Percentiles rank a stretch among this genome's conserved stretches.
Conservation (phyloP, 192 early-diverging fungal genomes). For the Linnemannia schmuckeri region DNA sequence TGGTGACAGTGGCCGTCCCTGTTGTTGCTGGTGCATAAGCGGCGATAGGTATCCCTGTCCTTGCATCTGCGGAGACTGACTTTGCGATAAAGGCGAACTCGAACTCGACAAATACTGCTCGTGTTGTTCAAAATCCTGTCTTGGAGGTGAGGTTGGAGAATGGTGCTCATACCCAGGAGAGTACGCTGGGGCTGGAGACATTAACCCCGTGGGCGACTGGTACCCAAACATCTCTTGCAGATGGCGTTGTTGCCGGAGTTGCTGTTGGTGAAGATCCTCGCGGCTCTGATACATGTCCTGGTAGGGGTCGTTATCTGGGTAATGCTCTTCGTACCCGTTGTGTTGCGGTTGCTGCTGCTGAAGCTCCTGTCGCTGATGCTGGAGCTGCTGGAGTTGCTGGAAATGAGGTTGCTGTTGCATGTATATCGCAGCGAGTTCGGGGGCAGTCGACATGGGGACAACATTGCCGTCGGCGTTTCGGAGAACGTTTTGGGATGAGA, state of each 20-base stretch:
- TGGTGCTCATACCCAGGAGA: background rate
- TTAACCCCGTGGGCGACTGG: background rate
- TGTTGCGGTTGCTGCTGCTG: background rate
- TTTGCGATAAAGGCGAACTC: background rate
- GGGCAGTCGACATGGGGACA: background rate
- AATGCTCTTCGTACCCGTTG: background rate
- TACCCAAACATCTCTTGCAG: conserved; percentile 2
- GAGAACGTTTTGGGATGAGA: conserved; percentile 4
- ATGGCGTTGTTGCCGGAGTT: background rate
- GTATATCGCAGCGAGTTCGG: background rate
- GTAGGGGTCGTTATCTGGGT: background rate
- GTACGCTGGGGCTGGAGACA: background rate
- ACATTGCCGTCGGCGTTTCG: background rate
- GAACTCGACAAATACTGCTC: background rate
- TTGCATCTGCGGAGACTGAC: background rate
- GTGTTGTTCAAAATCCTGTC: background rate
- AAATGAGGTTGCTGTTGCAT: background rate
- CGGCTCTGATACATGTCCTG: conserved; percentile 5
- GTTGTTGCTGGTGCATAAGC: background rate
- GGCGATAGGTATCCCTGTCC: background rate
- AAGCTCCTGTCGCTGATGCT: background rate
- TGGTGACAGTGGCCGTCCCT: background rate
- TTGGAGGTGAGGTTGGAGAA: background rate
- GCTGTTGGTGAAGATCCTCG: background rate
- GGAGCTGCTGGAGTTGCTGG: background rate